phyloP scores from a whole-genome alignment of 768 basidiomycete species.

The Mycena amicta region DNA sequence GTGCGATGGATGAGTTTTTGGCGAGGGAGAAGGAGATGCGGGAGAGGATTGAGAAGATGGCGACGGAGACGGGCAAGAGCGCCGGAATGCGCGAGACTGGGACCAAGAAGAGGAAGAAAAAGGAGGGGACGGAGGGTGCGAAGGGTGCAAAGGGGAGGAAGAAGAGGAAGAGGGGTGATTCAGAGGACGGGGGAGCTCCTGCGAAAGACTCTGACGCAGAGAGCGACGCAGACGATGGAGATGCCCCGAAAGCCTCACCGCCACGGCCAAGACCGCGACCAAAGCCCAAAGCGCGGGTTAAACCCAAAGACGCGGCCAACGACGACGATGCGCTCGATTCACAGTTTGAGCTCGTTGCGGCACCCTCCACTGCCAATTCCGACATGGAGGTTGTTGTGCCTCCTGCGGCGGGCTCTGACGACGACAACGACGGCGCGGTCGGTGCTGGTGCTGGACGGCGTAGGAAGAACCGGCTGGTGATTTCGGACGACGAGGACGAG shows the following conservation, averaged over 20 bases:
- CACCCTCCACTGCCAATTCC: neutral
- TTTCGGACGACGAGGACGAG: constrained; percentile 37
- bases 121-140: constrained; percentile 32
- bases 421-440: constrained; percentile 5
- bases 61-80: constrained; percentile 43
- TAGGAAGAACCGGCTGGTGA: constrained; percentile 31
- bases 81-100: constrained; percentile 55
- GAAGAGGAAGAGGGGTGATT: constrained; percentile 37
- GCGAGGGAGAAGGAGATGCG: constrained; percentile 68
- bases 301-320: constrained; percentile 3
- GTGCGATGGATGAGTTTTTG: constrained; percentile 81
- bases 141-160: constrained; percentile 30
- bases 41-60: constrained; percentile 52
- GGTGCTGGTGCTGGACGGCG: constrained; percentile 15
- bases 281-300: constrained; percentile 27
- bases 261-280: constrained; percentile 42
- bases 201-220: constrained; percentile 25
- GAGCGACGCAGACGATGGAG: constrained; percentile 27
- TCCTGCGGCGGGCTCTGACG: constrained; percentile 5
- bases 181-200: too few relatives aligned
- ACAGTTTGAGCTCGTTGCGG: too few relatives aligned
- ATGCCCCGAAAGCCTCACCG: neutral
- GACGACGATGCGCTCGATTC: neutral
- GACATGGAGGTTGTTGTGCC: neutral
- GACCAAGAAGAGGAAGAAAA: constrained; percentile 50